Percentiles rank a stretch among this genome's conserved stretches.
Evolutionary conservation across 768 basidiomycete genomes (phyloP).

Genomic region (Pleurotus pulmonarius): DNA sequence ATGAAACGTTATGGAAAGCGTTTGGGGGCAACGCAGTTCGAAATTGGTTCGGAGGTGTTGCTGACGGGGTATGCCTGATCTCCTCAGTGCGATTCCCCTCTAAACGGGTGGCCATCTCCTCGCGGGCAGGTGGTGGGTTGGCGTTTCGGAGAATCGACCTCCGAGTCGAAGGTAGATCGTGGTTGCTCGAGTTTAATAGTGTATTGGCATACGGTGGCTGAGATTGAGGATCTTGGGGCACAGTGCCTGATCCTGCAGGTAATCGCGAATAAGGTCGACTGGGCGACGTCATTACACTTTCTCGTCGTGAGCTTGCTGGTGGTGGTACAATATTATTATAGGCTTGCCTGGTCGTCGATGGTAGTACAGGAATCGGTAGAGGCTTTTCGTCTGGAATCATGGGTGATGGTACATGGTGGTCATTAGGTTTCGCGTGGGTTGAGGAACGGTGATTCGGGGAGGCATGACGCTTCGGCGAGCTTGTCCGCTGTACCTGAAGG

Average conservation of each 20-base stretch:
- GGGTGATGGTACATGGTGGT: background rate
- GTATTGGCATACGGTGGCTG: background rate
- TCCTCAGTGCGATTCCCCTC: background rate
- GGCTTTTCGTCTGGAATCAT: constrained; percentile 3
- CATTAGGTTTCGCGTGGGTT: background rate
- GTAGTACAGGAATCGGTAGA: constrained; percentile 3
- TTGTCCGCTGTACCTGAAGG: background rate
- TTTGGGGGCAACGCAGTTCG: background rate
- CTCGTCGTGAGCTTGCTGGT: constrained; percentile 5
- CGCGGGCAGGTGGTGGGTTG: background rate
- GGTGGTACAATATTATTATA: background rate
- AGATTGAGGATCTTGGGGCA: constrained; percentile 1
- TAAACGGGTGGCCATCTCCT: background rate
- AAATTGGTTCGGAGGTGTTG: background rate
- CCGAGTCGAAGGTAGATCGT: constrained; percentile 1
- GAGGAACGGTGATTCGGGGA: background rate
- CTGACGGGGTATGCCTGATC: background rate
- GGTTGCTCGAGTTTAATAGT: constrained; percentile 1
- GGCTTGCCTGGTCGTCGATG: constrained; percentile 5
- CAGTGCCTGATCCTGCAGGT: too few relatives aligned
- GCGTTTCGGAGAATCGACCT: background rate
- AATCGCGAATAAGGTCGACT: background rate
- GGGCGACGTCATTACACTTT: background rate
- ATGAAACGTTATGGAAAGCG: background rate
- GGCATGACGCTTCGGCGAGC: background rate